Evolutionary conservation across 768 basidiomycete species (phyloP).

Genomic region (Agaricus bisporus): DNA sequence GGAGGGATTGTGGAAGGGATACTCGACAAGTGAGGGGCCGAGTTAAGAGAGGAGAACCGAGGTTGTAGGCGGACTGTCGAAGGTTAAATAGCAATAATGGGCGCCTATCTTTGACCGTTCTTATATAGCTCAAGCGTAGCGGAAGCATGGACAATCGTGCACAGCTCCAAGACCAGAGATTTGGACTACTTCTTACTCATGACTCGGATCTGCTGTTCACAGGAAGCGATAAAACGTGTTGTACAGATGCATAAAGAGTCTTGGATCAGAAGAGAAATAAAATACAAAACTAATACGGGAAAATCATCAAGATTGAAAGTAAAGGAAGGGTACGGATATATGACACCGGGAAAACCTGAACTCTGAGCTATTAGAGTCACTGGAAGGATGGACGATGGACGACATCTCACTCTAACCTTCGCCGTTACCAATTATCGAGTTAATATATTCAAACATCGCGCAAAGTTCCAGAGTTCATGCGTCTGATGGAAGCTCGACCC

Average conservation of each 20-base stretch:
- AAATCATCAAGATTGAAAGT: slow-evolving; percentile 1
- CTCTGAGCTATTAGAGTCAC: slow-evolving; percentile 1
- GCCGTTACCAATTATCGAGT: slow-evolving; percentile 3
- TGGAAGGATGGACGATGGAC: not conserved
- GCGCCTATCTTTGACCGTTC: not conserved
- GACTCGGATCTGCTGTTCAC: not conserved
- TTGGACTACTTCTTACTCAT: not conserved
- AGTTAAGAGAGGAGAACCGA: not conserved
- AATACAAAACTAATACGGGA: slow-evolving; percentile 8
- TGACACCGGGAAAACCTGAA: not conserved
- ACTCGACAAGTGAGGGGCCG: not conserved
- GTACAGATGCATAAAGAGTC: slow-evolving; percentile 1
- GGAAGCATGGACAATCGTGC: too few relatives aligned
- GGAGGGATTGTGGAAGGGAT: not conserved
- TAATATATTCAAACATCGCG: slow-evolving; percentile 1
- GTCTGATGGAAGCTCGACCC: slow-evolving; percentile 40
- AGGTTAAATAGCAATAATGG: not conserved
- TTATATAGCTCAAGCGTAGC: too few relatives aligned
- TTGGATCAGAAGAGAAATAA: slow-evolving; percentile 3
- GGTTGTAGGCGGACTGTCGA: not conserved
- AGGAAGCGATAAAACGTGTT: not conserved
- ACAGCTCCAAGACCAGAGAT: too few relatives aligned
- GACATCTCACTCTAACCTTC: slow-evolving; percentile 3
- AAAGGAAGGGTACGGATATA: not conserved
- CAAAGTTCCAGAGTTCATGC: slow-evolving; percentile 25